These are phyloP conservation scores for Beauveria sp. DNA, from an alignment of 2,329 filamentous ascomycete genomes.

Conservation along the genomic window DNA sequence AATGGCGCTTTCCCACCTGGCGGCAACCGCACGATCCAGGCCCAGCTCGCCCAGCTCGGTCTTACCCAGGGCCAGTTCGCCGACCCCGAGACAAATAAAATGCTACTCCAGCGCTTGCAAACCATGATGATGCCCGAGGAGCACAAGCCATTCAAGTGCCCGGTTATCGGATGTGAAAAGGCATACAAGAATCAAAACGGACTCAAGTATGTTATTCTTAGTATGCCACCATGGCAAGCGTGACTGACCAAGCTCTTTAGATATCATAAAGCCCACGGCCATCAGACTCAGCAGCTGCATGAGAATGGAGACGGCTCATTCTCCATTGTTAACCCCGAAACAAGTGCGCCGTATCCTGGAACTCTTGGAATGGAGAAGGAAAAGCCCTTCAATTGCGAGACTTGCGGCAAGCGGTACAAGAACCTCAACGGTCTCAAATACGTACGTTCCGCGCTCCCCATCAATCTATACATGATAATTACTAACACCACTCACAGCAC, in stretches of 20 bases:
- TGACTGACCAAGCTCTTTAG: slow-evolving; percentile 30
- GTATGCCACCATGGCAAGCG: background rate
- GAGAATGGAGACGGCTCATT: slow-evolving; percentile 97
- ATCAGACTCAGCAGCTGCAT: slow-evolving; percentile 92
- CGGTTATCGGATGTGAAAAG: slow-evolving; percentile 97
- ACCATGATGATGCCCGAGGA: slow-evolving; percentile 72
- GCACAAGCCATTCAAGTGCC: slow-evolving; percentile 95
- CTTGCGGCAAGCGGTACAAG: slow-evolving; percentile 97
- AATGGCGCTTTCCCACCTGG: slow-evolving; percentile 62
- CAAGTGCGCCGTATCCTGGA: slow-evolving; percentile 86
- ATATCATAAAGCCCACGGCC: slow-evolving; percentile 75
- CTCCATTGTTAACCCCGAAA: slow-evolving; percentile 95
- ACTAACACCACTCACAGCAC: slow-evolving; percentile 42
- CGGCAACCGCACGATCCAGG: slow-evolving; percentile 57
- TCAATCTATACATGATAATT: background rate
- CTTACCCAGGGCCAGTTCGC: slow-evolving; percentile 69
- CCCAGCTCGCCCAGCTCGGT: slow-evolving; percentile 64
- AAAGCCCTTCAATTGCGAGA: slow-evolving; percentile 96
- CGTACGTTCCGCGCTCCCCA: slow-evolving; percentile 35
- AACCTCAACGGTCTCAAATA: slow-evolving; percentile 98
- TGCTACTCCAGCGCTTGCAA: slow-evolving; percentile 48
- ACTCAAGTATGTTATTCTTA: slow-evolving; percentile 63
- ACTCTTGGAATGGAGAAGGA: slow-evolving; percentile 99
- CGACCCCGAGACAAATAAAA: slow-evolving; percentile 64
- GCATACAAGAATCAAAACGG: slow-evolving; percentile 99